Evolutionary conservation across 2,329 filamentous ascomycete species (phyloP).

Genomic region (Penicillium verrucosum): DNA sequence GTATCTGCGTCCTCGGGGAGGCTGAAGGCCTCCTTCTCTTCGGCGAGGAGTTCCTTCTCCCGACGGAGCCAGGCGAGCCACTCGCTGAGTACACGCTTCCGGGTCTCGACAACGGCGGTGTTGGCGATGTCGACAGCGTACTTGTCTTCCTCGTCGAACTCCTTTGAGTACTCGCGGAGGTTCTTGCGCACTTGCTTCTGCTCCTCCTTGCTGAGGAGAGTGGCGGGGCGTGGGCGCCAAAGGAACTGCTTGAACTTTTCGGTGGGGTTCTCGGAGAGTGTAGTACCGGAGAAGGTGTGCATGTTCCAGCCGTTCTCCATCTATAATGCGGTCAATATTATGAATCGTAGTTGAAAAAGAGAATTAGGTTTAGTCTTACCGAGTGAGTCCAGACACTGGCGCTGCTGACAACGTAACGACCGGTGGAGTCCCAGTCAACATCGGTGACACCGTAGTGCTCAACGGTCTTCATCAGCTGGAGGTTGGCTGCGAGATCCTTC

Average conservation of each 20-base stretch:
- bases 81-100: constrained; percentile 77
- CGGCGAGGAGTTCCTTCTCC: constrained; percentile 66
- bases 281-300: constrained; percentile 91
- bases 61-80: constrained; percentile 81
- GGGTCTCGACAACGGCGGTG: constrained; percentile 84
- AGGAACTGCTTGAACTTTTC: constrained; percentile 98
- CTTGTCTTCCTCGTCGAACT: constrained; percentile 92
- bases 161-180: constrained; percentile 89
- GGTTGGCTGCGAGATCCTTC: constrained; percentile 90
- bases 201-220: constrained; percentile 92
- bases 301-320: constrained; percentile 99
- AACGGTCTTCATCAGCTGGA: constrained; percentile 87
- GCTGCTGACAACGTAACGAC: constrained; percentile 89
- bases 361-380: constrained; percentile 55
- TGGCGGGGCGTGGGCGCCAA: constrained; percentile 88
- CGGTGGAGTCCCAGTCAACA: constrained; percentile 96
- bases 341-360: constrained; percentile 5
- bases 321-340: constrained; percentile 47
- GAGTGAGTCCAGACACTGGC: constrained; percentile 94
- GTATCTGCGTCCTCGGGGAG: constrained; percentile 65
- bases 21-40: constrained; percentile 67
- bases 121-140: constrained; percentile 93
- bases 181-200: constrained; percentile 98
- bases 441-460: constrained; percentile 98
- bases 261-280: constrained; percentile 82